Conservation (phyloP, 805 yeast species). For the Kluyveromyces aestuarii region DNA sequence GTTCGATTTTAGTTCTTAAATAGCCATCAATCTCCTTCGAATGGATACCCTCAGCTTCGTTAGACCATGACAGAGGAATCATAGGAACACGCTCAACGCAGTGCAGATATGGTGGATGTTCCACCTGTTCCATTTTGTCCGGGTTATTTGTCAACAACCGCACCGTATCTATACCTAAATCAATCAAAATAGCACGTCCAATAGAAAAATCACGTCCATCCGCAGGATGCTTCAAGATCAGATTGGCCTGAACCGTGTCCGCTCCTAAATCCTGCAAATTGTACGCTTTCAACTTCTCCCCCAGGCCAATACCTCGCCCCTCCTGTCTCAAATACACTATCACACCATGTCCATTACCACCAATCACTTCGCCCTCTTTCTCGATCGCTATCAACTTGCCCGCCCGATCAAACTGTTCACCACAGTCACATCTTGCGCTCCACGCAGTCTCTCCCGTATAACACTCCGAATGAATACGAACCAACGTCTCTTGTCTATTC, state of each 20-base stretch:
- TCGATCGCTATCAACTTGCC: constrained; percentile 65
- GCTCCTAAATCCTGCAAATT: constrained; percentile 97
- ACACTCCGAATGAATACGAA: constrained; percentile 92
- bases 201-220: constrained; percentile 91
- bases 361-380: constrained; percentile 29
- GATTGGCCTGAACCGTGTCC: constrained; percentile 94
- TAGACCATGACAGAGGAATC: constrained; percentile 90
- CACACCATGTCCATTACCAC: constrained; percentile 79
- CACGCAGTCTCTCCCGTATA: constrained; percentile 99
- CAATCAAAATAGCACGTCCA: constrained; percentile 87
- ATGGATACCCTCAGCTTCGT: constrained; percentile 54
- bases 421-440: constrained; percentile 99
- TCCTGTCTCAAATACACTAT: constrained; percentile 95
- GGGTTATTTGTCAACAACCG: constrained; percentile 89
- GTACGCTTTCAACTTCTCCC: constrained; percentile 94
- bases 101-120: constrained; percentile 65
- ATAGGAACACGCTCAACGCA: constrained; percentile 90
- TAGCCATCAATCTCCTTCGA: constrained; percentile 88
- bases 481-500: constrained; percentile 41
- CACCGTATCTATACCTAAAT: constrained; percentile 64
- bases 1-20: constrained; percentile 83
- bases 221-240: constrained; percentile 90
- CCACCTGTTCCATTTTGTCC: constrained; percentile 90
- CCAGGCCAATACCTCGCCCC: constrained; percentile 98
- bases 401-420: constrained; percentile 98